phyloP scores from a whole-genome alignment of 768 basidiomycete species.

The Sporobolomyces pararoseus region DNA sequence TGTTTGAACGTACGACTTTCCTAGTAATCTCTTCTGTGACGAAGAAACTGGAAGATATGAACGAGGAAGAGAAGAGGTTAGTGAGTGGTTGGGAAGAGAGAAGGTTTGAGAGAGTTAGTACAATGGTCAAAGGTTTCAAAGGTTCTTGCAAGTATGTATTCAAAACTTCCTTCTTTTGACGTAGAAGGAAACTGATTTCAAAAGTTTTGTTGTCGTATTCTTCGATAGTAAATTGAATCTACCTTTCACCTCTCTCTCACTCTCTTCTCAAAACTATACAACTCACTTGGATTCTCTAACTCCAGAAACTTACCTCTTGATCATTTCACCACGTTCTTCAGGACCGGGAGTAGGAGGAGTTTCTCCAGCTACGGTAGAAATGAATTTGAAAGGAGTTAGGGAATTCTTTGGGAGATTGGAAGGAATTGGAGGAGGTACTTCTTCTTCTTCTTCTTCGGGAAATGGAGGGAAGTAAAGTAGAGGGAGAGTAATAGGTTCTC shows the following conservation, averaged over 20 bases:
- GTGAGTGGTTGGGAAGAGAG: conserved; percentile 50
- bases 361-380: not conserved
- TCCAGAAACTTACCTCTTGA: conserved; percentile 83
- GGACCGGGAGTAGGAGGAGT: not conserved
- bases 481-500: not conserved
- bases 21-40: conserved; percentile 74
- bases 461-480: not conserved
- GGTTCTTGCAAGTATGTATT: conserved; percentile 70
- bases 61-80: conserved; percentile 49
- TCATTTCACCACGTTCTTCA: conserved; percentile 78
- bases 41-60: conserved; percentile 14
- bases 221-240: conserved; percentile 60
- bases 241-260: conserved; percentile 79
- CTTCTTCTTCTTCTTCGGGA: too few species aligned
- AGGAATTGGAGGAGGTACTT: conserved; percentile 10
- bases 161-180: too few species aligned
- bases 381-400: conserved; percentile 15
- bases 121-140: conserved; percentile 93
- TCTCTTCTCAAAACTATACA: conserved; percentile 78
- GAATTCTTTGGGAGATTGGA: conserved; percentile 9
- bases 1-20: conserved; percentile 96
- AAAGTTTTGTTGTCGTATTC: too few species aligned
- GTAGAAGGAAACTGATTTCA: too few species aligned
- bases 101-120: conserved; percentile 56
- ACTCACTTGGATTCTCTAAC: conserved; percentile 90